Evolutionary conservation across 208 protist genomes (phyloP).

Genomic region (Crithidia sp.): DNA sequence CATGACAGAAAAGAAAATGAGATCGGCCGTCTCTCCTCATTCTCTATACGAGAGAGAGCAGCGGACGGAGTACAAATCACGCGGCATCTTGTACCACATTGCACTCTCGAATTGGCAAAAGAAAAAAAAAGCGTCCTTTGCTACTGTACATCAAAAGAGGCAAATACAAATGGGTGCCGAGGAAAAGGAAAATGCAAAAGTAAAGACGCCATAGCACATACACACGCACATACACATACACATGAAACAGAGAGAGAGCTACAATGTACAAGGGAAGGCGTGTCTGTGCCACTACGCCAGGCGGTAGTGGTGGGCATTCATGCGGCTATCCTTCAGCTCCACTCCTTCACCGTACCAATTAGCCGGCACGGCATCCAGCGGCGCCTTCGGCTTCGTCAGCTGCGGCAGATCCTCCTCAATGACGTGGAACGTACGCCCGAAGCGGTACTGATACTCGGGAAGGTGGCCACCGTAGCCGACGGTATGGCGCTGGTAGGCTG

Average conservation of each 20-base stretch:
- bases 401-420: constrained; percentile 88
- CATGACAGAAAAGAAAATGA: constrained; percentile 14
- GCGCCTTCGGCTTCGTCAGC: constrained; percentile 59
- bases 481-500: constrained; percentile 62
- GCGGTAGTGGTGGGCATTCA: constrained; percentile 77
- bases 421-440: constrained; percentile 88
- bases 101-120: not conserved
- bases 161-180: no score
- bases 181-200: no score
- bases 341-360: constrained; percentile 62
- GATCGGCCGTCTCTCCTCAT: no score
- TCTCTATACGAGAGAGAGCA: no score
- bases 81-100: no score
- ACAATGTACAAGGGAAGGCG: no score
- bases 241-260: constrained; percentile 4
- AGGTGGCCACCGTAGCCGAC: constrained; percentile 86
- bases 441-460: constrained; percentile 74
- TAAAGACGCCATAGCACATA: not conserved
- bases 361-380: constrained; percentile 38
- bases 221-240: not conserved
- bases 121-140: constrained; percentile 5
- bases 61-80: no score
- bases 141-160: not conserved
- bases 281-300: constrained; percentile 46
- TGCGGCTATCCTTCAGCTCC: constrained; percentile 65